phyloP scores from a whole-genome alignment of 169 alveolate genomes.

The Plasmodium chabaudi region DNA sequence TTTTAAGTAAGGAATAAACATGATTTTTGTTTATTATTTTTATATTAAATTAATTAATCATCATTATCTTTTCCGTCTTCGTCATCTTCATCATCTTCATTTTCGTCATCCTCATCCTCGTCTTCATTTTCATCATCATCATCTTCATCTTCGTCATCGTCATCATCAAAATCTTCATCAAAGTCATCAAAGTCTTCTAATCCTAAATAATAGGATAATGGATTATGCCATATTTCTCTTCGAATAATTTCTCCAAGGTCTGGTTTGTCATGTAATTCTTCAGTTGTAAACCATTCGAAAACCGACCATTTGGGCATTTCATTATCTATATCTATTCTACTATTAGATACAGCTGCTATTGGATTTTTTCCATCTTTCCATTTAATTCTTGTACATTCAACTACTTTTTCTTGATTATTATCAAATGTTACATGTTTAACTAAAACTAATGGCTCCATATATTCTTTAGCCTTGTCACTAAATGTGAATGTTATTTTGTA shows the following conservation, averaged over 20 bases:
- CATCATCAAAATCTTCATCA: conserved; percentile 85
- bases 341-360: conserved; percentile 59
- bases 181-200: conserved; percentile 84
- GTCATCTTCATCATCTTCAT: conserved; percentile 31
- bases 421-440: conserved; percentile 90
- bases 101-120: conserved; percentile 72
- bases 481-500: conserved; percentile 89
- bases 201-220: conserved; percentile 88
- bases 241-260: conserved; percentile 92
- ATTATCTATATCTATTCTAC: conserved; percentile 57
- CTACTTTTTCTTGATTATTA: conserved; percentile 86
- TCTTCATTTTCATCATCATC: conserved; percentile 75
- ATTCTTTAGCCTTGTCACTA: conserved; percentile 88
- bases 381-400: conserved; percentile 89
- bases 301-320: conserved; percentile 84
- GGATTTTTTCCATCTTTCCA: conserved; percentile 88
- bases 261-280: conserved; percentile 86
- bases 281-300: conserved; percentile 87
- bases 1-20: no score
- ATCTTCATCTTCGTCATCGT: conserved; percentile 76
- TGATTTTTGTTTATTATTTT: no score
- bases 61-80: conserved; percentile 63
- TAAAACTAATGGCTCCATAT: conserved; percentile 89
- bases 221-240: conserved; percentile 93
- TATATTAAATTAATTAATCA: background rate